Percentiles rank a stretch among this genome's conserved stretches.
Conservation (phyloP, 176 grass and related monocot genomes). For the Tillandsia leiboldiana region DNA sequence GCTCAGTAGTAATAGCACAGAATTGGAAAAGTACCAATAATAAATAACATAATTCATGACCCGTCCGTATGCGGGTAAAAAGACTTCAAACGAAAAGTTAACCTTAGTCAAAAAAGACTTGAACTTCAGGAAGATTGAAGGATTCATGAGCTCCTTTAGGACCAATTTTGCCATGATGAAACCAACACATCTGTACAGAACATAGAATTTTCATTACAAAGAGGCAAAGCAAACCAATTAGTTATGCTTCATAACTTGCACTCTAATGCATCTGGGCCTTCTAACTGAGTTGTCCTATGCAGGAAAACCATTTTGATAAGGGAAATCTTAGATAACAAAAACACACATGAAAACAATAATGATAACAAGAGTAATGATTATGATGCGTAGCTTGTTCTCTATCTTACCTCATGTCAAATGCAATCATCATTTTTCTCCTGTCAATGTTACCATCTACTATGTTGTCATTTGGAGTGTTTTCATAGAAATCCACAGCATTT, state of each 20-base stretch:
- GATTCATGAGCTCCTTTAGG: slow-evolving; percentile 74
- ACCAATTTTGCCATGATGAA: slow-evolving; percentile 97
- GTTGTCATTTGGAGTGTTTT: slow-evolving; percentile 35
- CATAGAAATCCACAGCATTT: slow-evolving; percentile 82
- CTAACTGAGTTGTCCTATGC: too few relatives aligned
- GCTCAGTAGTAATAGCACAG: too few relatives aligned
- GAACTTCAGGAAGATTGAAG: slow-evolving; percentile 70
- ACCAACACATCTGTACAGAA: slow-evolving; percentile 63
- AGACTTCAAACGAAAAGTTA: slow-evolving; percentile 3
- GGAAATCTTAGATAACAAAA: too few relatives aligned
- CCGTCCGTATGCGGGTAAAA: neutral
- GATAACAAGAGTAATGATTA: too few relatives aligned
- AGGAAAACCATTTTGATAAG: too few relatives aligned
- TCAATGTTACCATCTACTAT: slow-evolving; percentile 35
- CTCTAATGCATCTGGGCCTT: neutral
- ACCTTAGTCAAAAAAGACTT: slow-evolving; percentile 95
- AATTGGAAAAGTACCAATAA: too few relatives aligned
- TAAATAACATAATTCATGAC: too few relatives aligned
- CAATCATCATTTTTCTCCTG: slow-evolving; percentile 85
- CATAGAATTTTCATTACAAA: slow-evolving; percentile 6
- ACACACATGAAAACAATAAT: too few relatives aligned
- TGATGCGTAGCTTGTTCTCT: neutral
- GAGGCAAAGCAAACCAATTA: slow-evolving; percentile 6
- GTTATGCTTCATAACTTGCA: neutral
- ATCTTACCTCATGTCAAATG: slow-evolving; percentile 92